Evolutionary conservation across 225 moss, liverwort and hornwort species (phyloP).

Genomic region (Asterella californica): DNA sequence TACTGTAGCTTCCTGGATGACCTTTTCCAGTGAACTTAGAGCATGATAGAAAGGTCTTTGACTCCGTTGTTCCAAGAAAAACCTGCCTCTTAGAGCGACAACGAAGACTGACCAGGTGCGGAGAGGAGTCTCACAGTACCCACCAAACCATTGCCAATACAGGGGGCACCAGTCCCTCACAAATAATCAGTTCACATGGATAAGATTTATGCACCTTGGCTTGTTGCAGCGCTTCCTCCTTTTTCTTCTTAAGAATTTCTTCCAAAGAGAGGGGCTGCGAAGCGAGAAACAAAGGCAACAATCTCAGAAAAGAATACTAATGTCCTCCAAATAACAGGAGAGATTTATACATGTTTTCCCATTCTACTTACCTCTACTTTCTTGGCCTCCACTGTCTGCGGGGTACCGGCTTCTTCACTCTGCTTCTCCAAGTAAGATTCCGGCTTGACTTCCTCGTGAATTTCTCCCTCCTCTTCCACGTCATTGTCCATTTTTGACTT

Average conservation of each 20-base stretch:
- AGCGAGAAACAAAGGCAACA: not conserved
- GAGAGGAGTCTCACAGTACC: not conserved
- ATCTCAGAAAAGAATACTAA: not conserved
- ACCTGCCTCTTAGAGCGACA: not conserved
- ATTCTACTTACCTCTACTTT: conserved; percentile 59
- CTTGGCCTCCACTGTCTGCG: conserved; percentile 44
- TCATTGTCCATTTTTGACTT: conserved; percentile 33
- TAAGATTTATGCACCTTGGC: conserved; percentile 58
- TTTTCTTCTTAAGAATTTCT: conserved; percentile 90
- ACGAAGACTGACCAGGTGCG: not conserved
- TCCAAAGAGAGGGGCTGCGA: conserved; percentile 90
- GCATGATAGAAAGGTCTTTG: not conserved
- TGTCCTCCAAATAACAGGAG: not conserved
- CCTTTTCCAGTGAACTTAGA: not conserved
- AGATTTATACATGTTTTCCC: not conserved
- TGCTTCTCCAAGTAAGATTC: conserved; percentile 38
- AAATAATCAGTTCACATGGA: not conserved
- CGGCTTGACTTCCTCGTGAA: conserved; percentile 45
- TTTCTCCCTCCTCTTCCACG: conserved; percentile 80
- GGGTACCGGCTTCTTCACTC: conserved; percentile 30
- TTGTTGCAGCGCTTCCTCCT: conserved; percentile 89
- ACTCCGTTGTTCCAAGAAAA: not conserved
- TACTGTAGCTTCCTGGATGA: not conserved
- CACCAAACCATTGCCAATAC: not conserved
- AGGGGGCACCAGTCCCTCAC: not conserved